Conservation (phyloP, 768 basidiomycete genomes). For the Boletus reticulatus region DNA sequence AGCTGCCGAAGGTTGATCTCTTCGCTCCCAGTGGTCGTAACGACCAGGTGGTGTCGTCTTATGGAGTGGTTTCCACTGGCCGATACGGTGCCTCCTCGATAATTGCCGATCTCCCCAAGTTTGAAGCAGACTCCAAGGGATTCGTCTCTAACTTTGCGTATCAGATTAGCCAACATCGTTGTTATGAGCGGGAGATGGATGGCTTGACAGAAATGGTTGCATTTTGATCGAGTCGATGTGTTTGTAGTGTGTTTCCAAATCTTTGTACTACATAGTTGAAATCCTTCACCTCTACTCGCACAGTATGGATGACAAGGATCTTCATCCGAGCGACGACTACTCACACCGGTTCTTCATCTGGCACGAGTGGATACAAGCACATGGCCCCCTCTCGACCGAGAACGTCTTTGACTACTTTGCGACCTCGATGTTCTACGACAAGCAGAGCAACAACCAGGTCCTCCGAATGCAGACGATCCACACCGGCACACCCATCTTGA, state of each 20-base stretch:
- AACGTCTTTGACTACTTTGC: slow-evolving; percentile 91
- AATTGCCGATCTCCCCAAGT: slow-evolving; percentile 39
- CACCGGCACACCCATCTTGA: slow-evolving; percentile 68
- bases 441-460: slow-evolving; percentile 89
- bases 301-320: slow-evolving; percentile 53
- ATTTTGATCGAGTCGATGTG: slow-evolving; percentile 27
- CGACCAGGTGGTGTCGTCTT: slow-evolving; percentile 48
- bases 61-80: slow-evolving; percentile 63
- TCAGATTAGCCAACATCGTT: slow-evolving; percentile 66
- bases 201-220: slow-evolving; percentile 55
- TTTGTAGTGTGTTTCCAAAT: background rate
- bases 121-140: slow-evolving; percentile 45
- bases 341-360: slow-evolving; percentile 84
- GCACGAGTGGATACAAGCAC: slow-evolving; percentile 89
- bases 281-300: too few species aligned
- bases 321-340: slow-evolving; percentile 81
- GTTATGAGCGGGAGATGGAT: slow-evolving; percentile 59
- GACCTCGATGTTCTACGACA: slow-evolving; percentile 91
- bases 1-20: slow-evolving; percentile 43
- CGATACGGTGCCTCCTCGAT: slow-evolving; percentile 42
- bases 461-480: slow-evolving; percentile 93
- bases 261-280: too few species aligned
- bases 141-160: slow-evolving; percentile 59
- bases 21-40: slow-evolving; percentile 32
- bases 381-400: slow-evolving; percentile 71